Evolutionary conservation across 2,329 filamentous ascomycete species (phyloP), one percentile per base, ranked within the genome.

Genomic region (Venturia nashicola): DNA sequence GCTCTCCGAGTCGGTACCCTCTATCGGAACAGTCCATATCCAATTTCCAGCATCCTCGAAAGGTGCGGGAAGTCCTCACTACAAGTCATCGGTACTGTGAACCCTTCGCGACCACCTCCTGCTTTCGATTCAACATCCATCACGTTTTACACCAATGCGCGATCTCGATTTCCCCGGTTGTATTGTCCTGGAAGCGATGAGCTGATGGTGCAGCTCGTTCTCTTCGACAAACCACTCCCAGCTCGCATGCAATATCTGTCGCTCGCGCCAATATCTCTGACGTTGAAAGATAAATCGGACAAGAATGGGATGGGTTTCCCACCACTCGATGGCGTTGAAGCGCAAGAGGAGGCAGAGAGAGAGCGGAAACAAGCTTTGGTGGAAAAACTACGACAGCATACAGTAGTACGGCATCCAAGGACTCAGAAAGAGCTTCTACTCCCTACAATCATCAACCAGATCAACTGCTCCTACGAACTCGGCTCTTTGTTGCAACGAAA

Each of bases 161-260:
- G 80, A 71, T 73, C 74, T 59, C 78, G 76, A 66, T 78, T 86
- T n/a, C 93, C 93, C 1, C 82, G 81, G 44, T 86, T 99, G 65
- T 85, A 84, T 64, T 95, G 89, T 68, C 80, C 82, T 0, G 82
- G 86, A 59, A 83, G 83, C 66, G 85, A 85, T 5, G 63, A 40
- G 32, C 80, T 88, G 23, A 90, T 86, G 57, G 84, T 96, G 57
- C 94, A 99, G 72, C 83, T 97, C 55, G 89, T 97, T 65, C 81
- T 95, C 65, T 99, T 95, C 75, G 86, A 96, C 70, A 83, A 92
- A 59, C 94, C 94, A 0, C 83, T 88, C 64, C 93, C 94, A 0
- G 86, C 83, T 40, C 84, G 86, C 64, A 97, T 99, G 94, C 93
- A 99, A 75, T 99, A 97, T 74, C 88, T 97, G 69, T 99, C 94